Evolutionary conservation across 2,329 filamentous ascomycete species (phyloP), one percentile per base, ranked within the genome.

Genomic region (Leptosphaerulina australis): DNA sequence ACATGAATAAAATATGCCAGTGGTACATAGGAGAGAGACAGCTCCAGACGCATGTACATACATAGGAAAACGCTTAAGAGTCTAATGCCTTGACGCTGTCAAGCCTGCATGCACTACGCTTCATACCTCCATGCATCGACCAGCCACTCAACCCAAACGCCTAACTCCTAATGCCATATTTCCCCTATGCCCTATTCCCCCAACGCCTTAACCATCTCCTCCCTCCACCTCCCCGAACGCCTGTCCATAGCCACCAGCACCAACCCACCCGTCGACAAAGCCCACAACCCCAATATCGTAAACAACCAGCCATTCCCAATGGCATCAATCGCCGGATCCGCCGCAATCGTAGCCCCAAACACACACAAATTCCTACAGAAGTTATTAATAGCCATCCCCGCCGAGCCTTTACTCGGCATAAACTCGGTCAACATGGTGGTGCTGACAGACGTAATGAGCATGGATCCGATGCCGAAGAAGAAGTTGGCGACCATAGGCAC

Each of bases 191-290:
- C 44, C 34, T 40, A 22, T 49, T 38, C 29, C 3, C 58, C 61
- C 39, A 63, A 35, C 28, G 37, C 58, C 30, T 55, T 47, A 9
- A 88, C 83, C 83, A 90, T 87, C 20, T 71, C 69, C 38, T 74
- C 74, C 62, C 88, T 81, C 88, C 88, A 91, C 60, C 75, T 76
- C n/a, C 79, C 75, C 0, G 84, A 84, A 60, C 81, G 86, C 55
- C 74, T 79, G 62, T 78, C 78, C 74, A 92, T 80, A 0, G 81
- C 69, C 73, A 80, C 84, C 18, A 91, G 81, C 12, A 83, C 78
- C 3, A 72, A 63, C 48, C 51, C 55, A 11, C 60, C 62, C 24
- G 59, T 65, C 2, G 82, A 64, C 65, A 87, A 79, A 41, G 63
- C 63, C 63, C 62, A 67, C 5, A 88, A 77, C 9, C 66, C 71